These are phyloP conservation scores for Neurospora sp. DNA, from an alignment of 2,329 filamentous ascomycete genomes.

Conservation along the genomic window DNA sequence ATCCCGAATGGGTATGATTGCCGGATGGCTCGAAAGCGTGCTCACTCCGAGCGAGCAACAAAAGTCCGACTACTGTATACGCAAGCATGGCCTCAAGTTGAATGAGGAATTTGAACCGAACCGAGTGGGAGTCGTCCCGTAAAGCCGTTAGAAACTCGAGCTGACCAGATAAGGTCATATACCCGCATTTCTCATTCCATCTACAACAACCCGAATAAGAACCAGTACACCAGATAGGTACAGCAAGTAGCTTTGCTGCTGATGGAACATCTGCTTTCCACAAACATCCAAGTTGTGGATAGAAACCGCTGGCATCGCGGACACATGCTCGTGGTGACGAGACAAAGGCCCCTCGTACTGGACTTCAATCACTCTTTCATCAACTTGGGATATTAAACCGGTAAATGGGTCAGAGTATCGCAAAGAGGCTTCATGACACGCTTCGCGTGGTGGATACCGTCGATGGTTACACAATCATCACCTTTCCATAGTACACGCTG, in stretches of 20 bases:
- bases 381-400: not conserved
- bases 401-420: not conserved
- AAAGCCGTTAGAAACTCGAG: not conserved
- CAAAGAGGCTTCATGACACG: not conserved
- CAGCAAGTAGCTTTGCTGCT: too few species aligned
- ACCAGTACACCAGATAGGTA: not conserved
- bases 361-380: not conserved
- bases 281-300: too few species aligned
- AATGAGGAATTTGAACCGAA: not conserved
- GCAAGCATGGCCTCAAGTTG: not conserved
- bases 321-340: too few species aligned
- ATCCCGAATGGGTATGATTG: not conserved
- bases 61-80: not conserved
- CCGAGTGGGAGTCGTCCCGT: not conserved
- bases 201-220: not conserved
- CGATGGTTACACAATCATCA: constrained; percentile 5
- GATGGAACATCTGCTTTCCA: too few species aligned
- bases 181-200: not conserved
- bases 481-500: not conserved
- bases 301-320: too few species aligned
- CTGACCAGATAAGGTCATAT: not conserved
- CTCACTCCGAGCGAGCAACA: not conserved
- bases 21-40: not conserved
- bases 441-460: constrained; percentile 8
- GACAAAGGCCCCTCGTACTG: not conserved